A percentile compares a stretch with the other conserved stretches of the same genome.
Evolutionary conservation across 2,329 filamentous ascomycete genomes (phyloP).

Genomic region (Paracoccidioides brasiliensis): DNA sequence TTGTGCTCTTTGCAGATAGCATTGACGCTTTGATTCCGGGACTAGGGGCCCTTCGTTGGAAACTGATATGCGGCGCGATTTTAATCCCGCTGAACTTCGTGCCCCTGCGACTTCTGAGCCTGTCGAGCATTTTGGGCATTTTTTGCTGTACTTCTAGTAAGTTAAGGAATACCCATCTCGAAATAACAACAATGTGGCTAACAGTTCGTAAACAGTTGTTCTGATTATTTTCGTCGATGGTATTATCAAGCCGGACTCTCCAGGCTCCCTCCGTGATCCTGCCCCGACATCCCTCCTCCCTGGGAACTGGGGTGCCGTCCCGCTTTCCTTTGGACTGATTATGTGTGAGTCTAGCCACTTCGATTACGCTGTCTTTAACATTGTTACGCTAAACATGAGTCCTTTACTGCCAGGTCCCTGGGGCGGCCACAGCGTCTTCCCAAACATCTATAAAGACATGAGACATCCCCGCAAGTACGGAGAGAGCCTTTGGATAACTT

Average conservation of each 20-base stretch:
- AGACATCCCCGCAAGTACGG: slow-evolving; percentile 70
- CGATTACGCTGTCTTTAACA: background rate
- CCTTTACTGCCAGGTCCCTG: slow-evolving; percentile 39
- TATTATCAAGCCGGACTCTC: slow-evolving; percentile 62
- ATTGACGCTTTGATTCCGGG: slow-evolving; percentile 65
- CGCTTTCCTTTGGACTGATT: slow-evolving; percentile 76
- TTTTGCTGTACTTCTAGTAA: slow-evolving; percentile 75
- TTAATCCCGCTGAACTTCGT: slow-evolving; percentile 74
- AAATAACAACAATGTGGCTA: background rate
- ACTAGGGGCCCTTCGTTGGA: slow-evolving; percentile 61
- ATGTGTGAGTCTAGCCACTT: slow-evolving; percentile 45
- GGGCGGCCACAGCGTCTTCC: slow-evolving; percentile 64
- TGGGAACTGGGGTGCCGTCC: slow-evolving; percentile 71
- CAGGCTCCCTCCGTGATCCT: slow-evolving; percentile 72
- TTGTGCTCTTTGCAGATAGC: slow-evolving; percentile 89
- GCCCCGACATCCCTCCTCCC: slow-evolving; percentile 72
- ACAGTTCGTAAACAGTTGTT: slow-evolving; percentile 47
- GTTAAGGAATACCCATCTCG: slow-evolving; percentile 25
- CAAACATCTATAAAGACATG: slow-evolving; percentile 72
- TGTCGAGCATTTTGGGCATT: slow-evolving; percentile 88
- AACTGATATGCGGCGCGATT: slow-evolving; percentile 65
- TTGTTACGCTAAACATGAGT: background rate
- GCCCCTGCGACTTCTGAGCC: slow-evolving; percentile 69
- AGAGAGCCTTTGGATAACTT: slow-evolving; percentile 63
- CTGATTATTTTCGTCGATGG: slow-evolving; percentile 72